A percentile compares a stretch with the other conserved stretches of the same genome.
Evolutionary conservation across 352 stramenopile species (phyloP).

Genomic region (Aphanomyces stellatus): DNA sequence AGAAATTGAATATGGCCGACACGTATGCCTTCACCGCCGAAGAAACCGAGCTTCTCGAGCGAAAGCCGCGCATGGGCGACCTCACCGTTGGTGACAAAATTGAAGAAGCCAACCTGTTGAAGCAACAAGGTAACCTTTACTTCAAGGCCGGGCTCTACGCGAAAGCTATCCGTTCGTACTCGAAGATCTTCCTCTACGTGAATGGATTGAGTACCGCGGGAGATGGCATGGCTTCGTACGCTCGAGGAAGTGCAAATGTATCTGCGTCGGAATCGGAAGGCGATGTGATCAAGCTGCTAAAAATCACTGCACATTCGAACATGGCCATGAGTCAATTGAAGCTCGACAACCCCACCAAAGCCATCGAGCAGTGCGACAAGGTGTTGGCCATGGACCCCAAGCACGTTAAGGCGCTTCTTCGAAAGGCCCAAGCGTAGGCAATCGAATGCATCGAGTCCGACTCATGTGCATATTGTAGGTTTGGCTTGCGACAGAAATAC

Average conservation of each 20-base stretch:
- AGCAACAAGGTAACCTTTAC: conserved; percentile 65
- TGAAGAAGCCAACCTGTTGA: conserved; percentile 57
- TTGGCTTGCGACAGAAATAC: not conserved
- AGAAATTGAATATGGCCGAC: not conserved
- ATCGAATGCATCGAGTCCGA: not conserved
- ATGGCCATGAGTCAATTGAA: conserved; percentile 79
- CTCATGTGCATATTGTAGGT: not conserved
- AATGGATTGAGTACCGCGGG: conserved; percentile 66
- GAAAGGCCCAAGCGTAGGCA: conserved; percentile 53
- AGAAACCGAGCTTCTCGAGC: conserved; percentile 33
- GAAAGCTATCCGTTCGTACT: conserved; percentile 51
- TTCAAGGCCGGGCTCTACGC: conserved; percentile 54
- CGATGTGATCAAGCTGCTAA: conserved; percentile 47
- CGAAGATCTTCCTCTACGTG: conserved; percentile 75
- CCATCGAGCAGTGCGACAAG: conserved; percentile 62
- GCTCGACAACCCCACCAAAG: conserved; percentile 38
- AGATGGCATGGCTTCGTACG: conserved; percentile 74
- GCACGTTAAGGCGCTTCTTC: conserved; percentile 75
- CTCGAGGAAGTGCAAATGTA: conserved; percentile 31
- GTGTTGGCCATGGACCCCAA: conserved; percentile 49
- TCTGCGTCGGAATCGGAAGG: conserved; percentile 43
- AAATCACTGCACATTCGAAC: conserved; percentile 68
- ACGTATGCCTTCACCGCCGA: conserved; percentile 1
- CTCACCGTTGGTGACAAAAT: conserved; percentile 68
- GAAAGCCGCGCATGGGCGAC: conserved; percentile 54